Conservation (phyloP, 129 eudicot species). For the Smallanthus sonchifolius region DNA sequence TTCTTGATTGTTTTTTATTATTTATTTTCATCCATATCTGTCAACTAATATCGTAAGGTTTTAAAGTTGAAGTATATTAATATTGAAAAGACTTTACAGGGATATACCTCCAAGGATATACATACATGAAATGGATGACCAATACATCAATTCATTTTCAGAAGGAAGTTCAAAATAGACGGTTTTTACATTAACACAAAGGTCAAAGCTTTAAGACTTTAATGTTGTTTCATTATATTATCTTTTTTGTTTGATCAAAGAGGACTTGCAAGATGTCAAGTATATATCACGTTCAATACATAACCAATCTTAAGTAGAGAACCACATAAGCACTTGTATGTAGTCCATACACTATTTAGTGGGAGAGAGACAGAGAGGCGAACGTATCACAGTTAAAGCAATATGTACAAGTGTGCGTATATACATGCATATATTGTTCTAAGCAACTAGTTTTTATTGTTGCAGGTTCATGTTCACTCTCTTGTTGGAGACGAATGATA, state of each 20-base stretch:
- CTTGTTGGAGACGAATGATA: background rate
- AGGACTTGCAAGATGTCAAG: conserved; percentile 1
- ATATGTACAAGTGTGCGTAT: background rate
- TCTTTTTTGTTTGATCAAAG: background rate
- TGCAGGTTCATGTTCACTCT: conserved; percentile 11
- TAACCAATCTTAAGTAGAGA: background rate
- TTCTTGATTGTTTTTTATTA: background rate
- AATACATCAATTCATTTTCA: conserved; percentile 29
- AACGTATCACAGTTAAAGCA: background rate
- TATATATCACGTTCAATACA: background rate
- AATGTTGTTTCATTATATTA: background rate
- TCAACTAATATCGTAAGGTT: background rate
- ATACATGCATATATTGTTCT: background rate
- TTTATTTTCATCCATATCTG: background rate
- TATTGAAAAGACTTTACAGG: conserved; percentile 37
- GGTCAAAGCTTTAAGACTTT: conserved; percentile 13
- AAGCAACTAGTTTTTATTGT: background rate
- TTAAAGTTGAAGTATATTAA: background rate
- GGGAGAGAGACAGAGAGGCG: background rate
- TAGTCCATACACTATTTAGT: background rate
- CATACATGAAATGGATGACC: conserved; percentile 50
- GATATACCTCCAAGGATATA: conserved; percentile 72
- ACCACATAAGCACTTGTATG: background rate
- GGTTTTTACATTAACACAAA: conserved; percentile 4
- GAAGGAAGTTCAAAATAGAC: conserved; percentile 41